Conservation (phyloP, 441 rosid species). For the Jatropha podagrica region DNA sequence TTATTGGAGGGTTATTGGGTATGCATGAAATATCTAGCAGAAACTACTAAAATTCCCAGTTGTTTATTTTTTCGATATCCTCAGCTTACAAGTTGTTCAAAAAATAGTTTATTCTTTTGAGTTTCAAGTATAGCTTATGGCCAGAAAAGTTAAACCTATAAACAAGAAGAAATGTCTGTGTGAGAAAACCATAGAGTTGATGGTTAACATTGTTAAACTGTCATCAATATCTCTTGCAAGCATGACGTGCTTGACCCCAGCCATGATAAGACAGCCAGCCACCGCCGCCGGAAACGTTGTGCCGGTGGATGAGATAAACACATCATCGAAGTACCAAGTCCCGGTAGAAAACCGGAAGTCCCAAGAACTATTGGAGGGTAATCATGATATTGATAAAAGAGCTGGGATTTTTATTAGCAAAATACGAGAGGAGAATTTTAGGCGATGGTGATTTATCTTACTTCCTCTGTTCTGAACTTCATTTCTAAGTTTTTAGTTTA, state of each 20-base stretch:
- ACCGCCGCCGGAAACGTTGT: background rate
- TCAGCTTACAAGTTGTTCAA: background rate
- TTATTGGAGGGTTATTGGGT: background rate
- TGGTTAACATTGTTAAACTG: constrained; percentile 21
- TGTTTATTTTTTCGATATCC: background rate
- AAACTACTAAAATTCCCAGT: background rate
- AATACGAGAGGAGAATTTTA: constrained; percentile 11
- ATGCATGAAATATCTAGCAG: no score
- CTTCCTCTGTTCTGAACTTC: no score
- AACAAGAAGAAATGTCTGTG: constrained; percentile 23
- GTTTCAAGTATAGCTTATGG: no score
- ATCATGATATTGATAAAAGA: constrained; percentile 25
- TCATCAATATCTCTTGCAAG: constrained; percentile 32
- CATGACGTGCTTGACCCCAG: constrained; percentile 16
- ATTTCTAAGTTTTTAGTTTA: no score
- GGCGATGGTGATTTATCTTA: no score
- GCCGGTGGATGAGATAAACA: background rate
- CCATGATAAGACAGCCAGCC: background rate
- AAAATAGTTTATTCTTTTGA: background rate
- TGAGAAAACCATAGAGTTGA: constrained; percentile 27
- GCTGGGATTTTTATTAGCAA: constrained; percentile 23
- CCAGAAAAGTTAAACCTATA: background rate
- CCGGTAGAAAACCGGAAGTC: background rate
- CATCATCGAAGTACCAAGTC: background rate
- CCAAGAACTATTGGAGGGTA: background rate